A percentile compares a stretch with the other conserved stretches of the same genome.
Evolutionary conservation across 495 filamentous ascomycete species (phyloP).

Genomic region (Elasticomyces elasticus): DNA sequence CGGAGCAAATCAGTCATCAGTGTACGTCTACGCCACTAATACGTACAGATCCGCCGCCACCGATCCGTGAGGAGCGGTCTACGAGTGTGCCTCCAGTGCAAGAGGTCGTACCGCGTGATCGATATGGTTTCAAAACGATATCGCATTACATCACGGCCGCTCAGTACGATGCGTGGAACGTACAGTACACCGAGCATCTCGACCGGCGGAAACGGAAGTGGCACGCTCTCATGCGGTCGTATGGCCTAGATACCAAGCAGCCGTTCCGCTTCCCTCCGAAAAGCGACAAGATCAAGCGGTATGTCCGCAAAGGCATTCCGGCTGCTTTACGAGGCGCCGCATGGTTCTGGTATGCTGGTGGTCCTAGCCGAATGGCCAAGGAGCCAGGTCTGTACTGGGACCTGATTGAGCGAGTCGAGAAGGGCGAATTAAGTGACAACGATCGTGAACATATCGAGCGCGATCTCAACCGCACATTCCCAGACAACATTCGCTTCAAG

Average conservation of each 20-base stretch:
- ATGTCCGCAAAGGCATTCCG: conserved; percentile 90
- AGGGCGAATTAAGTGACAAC: conserved; percentile 50
- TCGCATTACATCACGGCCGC: conserved; percentile 64
- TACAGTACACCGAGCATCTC: conserved; percentile 57
- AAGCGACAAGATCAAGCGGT: conserved; percentile 73
- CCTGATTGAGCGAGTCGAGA: conserved; percentile 53
- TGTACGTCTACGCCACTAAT: background rate
- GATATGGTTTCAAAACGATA: conserved; percentile 87
- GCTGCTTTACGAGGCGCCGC: conserved; percentile 84
- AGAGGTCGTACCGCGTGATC: conserved; percentile 47
- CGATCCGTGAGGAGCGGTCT: conserved; percentile 23
- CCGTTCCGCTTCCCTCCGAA: conserved; percentile 71
- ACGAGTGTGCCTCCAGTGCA: conserved; percentile 6
- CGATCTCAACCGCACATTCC: conserved; percentile 90
- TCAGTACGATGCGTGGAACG: conserved; percentile 76
- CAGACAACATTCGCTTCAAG: conserved; percentile 88
- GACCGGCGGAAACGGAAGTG: conserved; percentile 69
- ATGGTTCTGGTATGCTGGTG: conserved; percentile 97
- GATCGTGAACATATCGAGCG: conserved; percentile 90
- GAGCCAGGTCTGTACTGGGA: conserved; percentile 64
- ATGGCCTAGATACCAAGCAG: conserved; percentile 58
- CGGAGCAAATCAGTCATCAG: background rate
- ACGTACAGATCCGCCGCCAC: background rate
- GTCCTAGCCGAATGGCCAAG: conserved; percentile 62
- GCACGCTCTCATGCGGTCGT: conserved; percentile 63